phyloP scores from a whole-genome alignment of 2,329 filamentous ascomycete genomes.

The Cephalotrichum gorgonifer region DNA sequence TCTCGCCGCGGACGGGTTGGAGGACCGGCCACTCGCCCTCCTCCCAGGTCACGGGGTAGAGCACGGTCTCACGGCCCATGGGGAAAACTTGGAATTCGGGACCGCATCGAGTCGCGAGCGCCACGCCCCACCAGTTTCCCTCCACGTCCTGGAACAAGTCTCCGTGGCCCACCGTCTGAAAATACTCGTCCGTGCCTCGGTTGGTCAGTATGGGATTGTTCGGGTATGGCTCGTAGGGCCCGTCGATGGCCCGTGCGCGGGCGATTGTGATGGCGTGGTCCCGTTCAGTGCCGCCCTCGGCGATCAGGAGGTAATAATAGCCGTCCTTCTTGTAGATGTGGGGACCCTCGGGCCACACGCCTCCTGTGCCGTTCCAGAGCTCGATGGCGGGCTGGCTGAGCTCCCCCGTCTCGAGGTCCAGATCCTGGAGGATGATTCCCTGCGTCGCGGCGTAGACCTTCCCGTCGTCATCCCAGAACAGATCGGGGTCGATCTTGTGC shows the following conservation, averaged over 20 bases:
- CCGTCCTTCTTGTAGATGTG: conserved; percentile 31
- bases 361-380: conserved; percentile 34
- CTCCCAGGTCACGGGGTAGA: conserved; percentile 39
- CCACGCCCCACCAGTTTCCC: conserved; percentile 33
- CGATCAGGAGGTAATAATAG: conserved; percentile 38
- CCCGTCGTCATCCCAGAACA: conserved; percentile 46
- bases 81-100: conserved; percentile 31
- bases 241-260: conserved; percentile 23
- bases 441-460: conserved; percentile 34
- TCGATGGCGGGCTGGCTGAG: conserved; percentile 17
- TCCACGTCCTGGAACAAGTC: conserved; percentile 30
- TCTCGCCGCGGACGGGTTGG: conserved; percentile 13
- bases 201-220: conserved; percentile 35
- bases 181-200: conserved; percentile 22
- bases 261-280: conserved; percentile 28
- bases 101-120: conserved; percentile 32
- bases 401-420: conserved; percentile 24
- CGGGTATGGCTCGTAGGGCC: conserved; percentile 29
- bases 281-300: conserved; percentile 30
- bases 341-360: conserved; percentile 23
- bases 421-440: conserved; percentile 13
- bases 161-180: conserved; percentile 32
- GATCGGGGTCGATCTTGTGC: conserved; percentile 28
- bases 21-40: conserved; percentile 36
- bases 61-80: conserved; percentile 43